Evolutionary conservation across 306 rosid species (phyloP).

Genomic region (Abrus precatorius): DNA sequence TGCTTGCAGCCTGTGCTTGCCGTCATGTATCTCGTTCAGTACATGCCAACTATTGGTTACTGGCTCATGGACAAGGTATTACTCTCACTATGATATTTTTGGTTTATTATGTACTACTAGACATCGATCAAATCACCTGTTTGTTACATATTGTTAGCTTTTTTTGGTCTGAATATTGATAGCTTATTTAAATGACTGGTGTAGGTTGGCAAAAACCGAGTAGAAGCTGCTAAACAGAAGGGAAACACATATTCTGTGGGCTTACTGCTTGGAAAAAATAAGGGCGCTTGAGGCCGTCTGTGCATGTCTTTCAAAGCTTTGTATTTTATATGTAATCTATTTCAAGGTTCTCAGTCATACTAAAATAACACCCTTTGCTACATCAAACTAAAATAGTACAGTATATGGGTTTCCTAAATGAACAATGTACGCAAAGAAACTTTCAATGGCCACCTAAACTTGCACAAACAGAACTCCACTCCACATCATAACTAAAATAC

Average conservation of each 20-base stretch:
- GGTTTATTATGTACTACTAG: constrained; percentile 4
- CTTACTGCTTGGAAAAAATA: constrained; percentile 77
- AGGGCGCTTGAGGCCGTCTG: constrained; percentile 53
- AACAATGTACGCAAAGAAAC: background rate
- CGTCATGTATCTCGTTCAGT: constrained; percentile 91
- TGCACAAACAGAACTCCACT: background rate
- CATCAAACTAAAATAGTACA: background rate
- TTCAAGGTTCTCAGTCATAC: constrained; percentile 25
- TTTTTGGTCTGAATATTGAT: background rate
- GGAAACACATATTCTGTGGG: constrained; percentile 80
- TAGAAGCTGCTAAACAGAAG: constrained; percentile 83
- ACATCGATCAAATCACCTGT: background rate
- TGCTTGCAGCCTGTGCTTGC: constrained; percentile 82
- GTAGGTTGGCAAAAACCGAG: constrained; percentile 84
- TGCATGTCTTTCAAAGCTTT: constrained; percentile 21
- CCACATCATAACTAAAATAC: background rate
- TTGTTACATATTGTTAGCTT: constrained; percentile 20
- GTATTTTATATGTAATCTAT: constrained; percentile 15
- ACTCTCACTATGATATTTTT: background rate
- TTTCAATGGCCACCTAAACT: background rate
- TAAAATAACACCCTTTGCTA: background rate
- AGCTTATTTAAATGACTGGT: constrained; percentile 30
- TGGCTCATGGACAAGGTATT: constrained; percentile 97
- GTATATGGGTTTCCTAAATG: background rate
- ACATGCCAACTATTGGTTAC: constrained; percentile 86